Evolutionary conservation across 768 basidiomycete species (phyloP), one percentile per base, ranked within the genome.

Genomic region (Boletellus emodensis): DNA sequence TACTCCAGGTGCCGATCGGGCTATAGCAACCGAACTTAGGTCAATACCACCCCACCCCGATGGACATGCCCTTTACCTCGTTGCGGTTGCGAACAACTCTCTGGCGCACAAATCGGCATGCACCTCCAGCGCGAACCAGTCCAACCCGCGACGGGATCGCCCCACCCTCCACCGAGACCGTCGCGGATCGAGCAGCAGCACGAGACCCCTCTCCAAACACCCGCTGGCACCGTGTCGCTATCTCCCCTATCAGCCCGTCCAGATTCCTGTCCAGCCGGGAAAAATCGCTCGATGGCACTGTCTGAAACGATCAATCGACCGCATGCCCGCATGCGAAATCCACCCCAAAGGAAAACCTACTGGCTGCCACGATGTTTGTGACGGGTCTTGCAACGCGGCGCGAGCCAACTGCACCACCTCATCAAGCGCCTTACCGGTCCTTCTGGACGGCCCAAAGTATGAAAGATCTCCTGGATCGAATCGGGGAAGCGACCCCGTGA

Each of bases 261-360:
- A 90, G 71, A 69, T 88, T 89, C 65, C 79, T 78, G 69, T 85
- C 81, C 54, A 86, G 61, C 68, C 77, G 72, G 50, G 75, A 75
- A 52, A 82, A 63, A 61, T 85, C 77, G 46, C 72, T 77, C 43
- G 73, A 72, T 48, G 67, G 62, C 47, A 74, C 66, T 56, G 71
- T 72, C 80, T 85, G 64, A 55, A 58, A 61, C 59, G 58, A 69
- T 58, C 54, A 63, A 53, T 59, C 61, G 53, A 63, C 53, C 61
- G 62, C 57, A 53, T 60, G 58, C 62, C 55, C 34, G 40, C 44
- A 56, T 42, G 39, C 51, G 44, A 64, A 52, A 57, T 61, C 57
- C 56, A 68, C 62, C 53, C 44, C 28, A 57, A 55, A 53, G 54
- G 40, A 59, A 60, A 56, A 75, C 80, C 57, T 68, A 85, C 84